phyloP scores from a whole-genome alignment of 371 early-diverging fungal genomes.

The Mucor lusitanicus region DNA sequence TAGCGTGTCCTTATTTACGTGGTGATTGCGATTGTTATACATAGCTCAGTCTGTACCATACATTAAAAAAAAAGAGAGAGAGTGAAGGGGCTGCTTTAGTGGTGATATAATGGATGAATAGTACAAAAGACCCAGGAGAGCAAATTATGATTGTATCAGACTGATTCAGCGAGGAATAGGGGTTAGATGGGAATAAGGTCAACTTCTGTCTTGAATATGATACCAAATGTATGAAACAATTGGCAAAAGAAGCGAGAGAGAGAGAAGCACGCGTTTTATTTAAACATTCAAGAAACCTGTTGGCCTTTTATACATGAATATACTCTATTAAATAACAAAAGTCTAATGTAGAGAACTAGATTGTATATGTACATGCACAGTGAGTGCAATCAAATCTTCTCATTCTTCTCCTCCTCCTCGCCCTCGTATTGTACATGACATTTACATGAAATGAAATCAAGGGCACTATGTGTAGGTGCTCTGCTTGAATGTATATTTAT shows the following conservation, averaged over 20 bases:
- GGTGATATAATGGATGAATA: too few species aligned
- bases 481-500: neutral
- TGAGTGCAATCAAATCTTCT: neutral
- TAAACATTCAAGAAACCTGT: neutral
- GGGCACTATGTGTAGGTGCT: neutral
- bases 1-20: neutral
- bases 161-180: neutral
- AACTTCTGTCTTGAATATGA: too few species aligned
- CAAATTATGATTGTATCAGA: too few species aligned
- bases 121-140: too few species aligned
- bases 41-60: too few species aligned
- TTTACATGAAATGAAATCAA: neutral
- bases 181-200: too few species aligned
- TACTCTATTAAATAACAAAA: neutral
- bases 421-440: neutral
- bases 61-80: too few species aligned
- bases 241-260: neutral
- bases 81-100: too few species aligned
- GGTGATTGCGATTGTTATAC: neutral
- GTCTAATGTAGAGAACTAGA: neutral
- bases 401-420: neutral
- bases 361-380: neutral
- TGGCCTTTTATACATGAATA: neutral
- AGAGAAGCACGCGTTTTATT: neutral
- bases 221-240: neutral